A percentile compares a stretch with the other conserved stretches of the same genome.
phyloP scores from a whole-genome alignment of 306 rosid species.

The Betula pendula region DNA sequence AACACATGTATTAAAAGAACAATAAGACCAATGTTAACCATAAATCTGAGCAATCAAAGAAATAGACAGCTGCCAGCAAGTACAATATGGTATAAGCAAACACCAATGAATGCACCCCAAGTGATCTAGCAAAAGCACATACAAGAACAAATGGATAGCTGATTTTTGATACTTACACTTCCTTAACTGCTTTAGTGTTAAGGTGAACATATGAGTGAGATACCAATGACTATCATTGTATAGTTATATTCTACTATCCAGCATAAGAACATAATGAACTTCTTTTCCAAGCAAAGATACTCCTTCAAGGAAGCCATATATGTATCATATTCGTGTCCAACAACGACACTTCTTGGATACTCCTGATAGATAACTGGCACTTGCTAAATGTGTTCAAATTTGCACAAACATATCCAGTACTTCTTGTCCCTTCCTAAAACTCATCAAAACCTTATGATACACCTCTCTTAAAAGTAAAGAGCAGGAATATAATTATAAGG shows the following conservation, averaged over 20 bases:
- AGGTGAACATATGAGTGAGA: neutral
- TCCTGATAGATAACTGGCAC: neutral
- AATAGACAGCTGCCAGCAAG: conserved; percentile 18
- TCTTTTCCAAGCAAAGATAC: neutral
- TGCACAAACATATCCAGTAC: neutral
- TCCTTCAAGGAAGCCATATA: neutral
- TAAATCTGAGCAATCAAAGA: conserved; percentile 4
- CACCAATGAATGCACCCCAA: neutral
- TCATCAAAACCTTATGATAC: neutral
- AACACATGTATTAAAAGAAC: conserved; percentile 24
- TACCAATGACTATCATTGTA: neutral
- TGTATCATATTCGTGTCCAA: neutral
- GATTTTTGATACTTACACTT: no score
- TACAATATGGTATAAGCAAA: neutral
- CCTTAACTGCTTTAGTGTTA: neutral
- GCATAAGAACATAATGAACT: neutral
- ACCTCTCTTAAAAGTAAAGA: neutral
- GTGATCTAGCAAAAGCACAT: neutral
- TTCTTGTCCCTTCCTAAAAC: neutral
- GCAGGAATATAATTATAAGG: neutral
- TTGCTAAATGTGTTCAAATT: neutral
- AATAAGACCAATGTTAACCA: conserved; percentile 18
- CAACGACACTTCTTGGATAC: neutral
- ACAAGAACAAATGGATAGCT: neutral
- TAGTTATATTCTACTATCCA: neutral